Percentiles rank a stretch among this genome's conserved stretches.
phyloP scores from a whole-genome alignment of 1,284 basidiomycete genomes.

The Rhizopogon hawkerae region DNA sequence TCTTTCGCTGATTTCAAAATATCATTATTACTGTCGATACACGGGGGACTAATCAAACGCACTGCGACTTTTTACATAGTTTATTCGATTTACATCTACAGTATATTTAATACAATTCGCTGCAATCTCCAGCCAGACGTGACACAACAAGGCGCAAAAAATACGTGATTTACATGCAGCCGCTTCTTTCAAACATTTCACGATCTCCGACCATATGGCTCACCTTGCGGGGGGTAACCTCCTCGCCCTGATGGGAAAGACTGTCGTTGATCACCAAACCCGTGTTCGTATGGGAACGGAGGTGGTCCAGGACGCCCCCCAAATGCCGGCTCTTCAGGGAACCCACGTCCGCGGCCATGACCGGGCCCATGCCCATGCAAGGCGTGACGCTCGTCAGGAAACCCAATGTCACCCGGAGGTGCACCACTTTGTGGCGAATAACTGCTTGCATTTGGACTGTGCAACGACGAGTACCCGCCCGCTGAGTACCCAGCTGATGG shows the following conservation, averaged over 20 bases:
- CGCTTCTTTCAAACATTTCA: not conserved
- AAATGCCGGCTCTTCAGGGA: conserved; percentile 3
- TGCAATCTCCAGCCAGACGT: not conserved
- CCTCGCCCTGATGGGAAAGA: not conserved
- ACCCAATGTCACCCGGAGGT: conserved; percentile 1
- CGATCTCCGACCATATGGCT: not conserved
- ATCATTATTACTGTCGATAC: not conserved
- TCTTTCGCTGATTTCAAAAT: not conserved
- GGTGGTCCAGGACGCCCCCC: conserved; percentile 1
- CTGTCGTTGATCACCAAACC: not conserved
- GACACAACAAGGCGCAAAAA: not conserved
- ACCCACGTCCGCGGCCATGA: not conserved
- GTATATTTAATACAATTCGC: not conserved
- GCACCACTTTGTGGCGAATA: conserved; percentile 2
- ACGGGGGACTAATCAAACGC: too few species aligned
- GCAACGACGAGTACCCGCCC: not conserved
- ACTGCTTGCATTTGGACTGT: not conserved
- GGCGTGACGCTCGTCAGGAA: not conserved
- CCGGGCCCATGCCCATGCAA: not conserved
- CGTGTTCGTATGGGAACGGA: not conserved
- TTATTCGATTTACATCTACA: conserved; percentile 1
- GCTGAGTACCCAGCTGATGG: not conserved
- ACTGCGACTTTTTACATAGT: not conserved
- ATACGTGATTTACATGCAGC: not conserved
- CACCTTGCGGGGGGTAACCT: not conserved